Evolutionary conservation across 768 basidiomycete genomes (phyloP), one percentile per base, ranked within the genome.

Genomic region (Rhizopogon vulgaris): DNA sequence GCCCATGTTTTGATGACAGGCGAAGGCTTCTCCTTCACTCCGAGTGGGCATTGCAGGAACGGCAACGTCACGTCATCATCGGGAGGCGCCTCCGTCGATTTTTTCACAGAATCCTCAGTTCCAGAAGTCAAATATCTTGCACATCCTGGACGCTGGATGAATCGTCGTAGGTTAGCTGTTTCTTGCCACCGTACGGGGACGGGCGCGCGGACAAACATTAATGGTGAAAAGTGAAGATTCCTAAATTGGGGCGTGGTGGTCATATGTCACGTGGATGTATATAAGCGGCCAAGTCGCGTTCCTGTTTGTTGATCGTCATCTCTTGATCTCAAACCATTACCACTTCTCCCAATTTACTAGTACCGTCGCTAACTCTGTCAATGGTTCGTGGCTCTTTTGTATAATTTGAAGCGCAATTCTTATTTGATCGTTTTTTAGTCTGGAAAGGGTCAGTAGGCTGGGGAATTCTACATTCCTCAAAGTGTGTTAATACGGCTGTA

Each of bases 21-120:
- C 6, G 77, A 78, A 1, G 92, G 94, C 22, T 76, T 73, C 51
- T 85, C 79, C 38, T 71, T 69, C 34, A 94, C 78, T n/a, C 94
- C 94, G 9, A 94, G 71, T 8, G 94, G 90, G 18, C 87, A 71
- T 51, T 72, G 75, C 27, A 90, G 68, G 28, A 76, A 53, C 12
- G 63, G 55, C n/a, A 74, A 63, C 22, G 63, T 58, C 41, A 53
- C 47, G 37, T 59, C 56, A 25, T 36, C 48, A 34, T 25, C 48
- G 6, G 32, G 14, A 34, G 30, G 5, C 0, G 39, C 47, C 10
- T 30, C 22, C 41, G 28, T 11, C 1, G 14, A 6, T 1, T 46
- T 46, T 8, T 55, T 52, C 38, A 54, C 49, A 0, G 47, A 25
- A 18, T n/a, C 25, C 11, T 40, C 28, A 51, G 37, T 38, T 32